Conservation (phyloP, 2,329 filamentous ascomycete genomes). For the Fusarium transvaalense region DNA sequence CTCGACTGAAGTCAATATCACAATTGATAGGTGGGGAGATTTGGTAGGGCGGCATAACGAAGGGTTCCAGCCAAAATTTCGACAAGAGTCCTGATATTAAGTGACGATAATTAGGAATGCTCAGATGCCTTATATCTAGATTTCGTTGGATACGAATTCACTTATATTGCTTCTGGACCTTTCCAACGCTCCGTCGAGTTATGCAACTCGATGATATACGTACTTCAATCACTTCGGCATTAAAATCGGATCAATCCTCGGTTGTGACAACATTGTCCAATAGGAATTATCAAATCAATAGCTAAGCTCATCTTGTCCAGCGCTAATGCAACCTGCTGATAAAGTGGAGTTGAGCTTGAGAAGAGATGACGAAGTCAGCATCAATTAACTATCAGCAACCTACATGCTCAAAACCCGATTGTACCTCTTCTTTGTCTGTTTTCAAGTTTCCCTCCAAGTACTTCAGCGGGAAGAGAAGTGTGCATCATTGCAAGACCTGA, state of each 20-base stretch:
- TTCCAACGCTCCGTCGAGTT: background rate
- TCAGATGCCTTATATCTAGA: background rate
- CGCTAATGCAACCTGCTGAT: constrained; percentile 37
- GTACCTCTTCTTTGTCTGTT: background rate
- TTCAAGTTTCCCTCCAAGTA: background rate
- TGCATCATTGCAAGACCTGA: rapidly evolving
- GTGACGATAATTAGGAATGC: too few species aligned
- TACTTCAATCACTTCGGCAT: background rate
- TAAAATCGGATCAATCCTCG: background rate
- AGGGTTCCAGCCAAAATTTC: rapidly evolving
- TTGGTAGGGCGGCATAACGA: background rate
- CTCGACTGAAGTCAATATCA: background rate
- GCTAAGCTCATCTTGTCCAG: background rate
- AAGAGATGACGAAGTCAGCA: background rate
- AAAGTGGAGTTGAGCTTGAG: constrained; percentile 2
- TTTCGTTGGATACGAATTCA: too few species aligned
- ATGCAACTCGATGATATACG: constrained; percentile 14
- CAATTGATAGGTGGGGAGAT: rapidly evolving
- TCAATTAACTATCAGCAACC: background rate
- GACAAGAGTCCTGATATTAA: too few species aligned
- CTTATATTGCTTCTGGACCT: background rate
- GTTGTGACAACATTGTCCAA: rapidly evolving
- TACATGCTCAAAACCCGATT: background rate
- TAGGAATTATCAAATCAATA: rapidly evolving
- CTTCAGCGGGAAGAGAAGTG: rapidly evolving